A percentile compares a stretch with the other conserved stretches of the same genome.
phyloP scores from a whole-genome alignment of 768 basidiomycete genomes.

The Serendipita vermifera region DNA sequence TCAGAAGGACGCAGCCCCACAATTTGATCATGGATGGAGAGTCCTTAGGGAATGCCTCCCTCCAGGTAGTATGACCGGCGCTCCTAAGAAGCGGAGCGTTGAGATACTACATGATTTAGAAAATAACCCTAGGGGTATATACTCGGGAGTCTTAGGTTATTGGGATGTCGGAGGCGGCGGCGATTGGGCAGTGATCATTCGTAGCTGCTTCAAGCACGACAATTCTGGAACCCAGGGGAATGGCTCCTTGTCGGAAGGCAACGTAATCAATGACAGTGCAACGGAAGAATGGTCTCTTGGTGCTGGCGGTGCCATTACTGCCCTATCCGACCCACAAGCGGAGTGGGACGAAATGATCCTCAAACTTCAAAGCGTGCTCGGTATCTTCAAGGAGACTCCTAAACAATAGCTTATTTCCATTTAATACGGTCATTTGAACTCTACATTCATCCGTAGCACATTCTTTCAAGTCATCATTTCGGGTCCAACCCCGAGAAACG shows the following conservation, averaged over 20 bases:
- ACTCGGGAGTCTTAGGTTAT: constrained; percentile 90
- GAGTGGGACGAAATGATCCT: constrained; percentile 93
- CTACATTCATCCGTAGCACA: too few relatives aligned
- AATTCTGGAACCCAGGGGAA: constrained; percentile 2
- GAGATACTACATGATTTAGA: constrained; percentile 79
- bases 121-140: constrained; percentile 55
- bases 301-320: constrained; percentile 94
- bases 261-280: too few relatives aligned
- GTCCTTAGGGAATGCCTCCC: constrained; percentile 69
- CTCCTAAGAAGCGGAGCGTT: constrained; percentile 87
- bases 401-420: too few relatives aligned
- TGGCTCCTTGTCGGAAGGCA: constrained; percentile 10
- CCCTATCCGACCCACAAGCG: constrained; percentile 65
- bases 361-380: constrained; percentile 69
- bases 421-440: too few relatives aligned
- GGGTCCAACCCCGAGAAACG: too few relatives aligned
- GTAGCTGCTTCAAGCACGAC: constrained; percentile 75
- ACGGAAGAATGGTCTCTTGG: constrained; percentile 63
- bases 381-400: constrained; percentile 1
- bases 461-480: too few relatives aligned
- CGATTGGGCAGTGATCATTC: constrained; percentile 90
- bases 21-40: constrained; percentile 58
- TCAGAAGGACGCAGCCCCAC: constrained; percentile 23
- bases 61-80: constrained; percentile 97
- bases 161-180: constrained; percentile 79